Percentiles rank a stretch among this genome's conserved stretches.
Conservation (phyloP, 208 protist genomes). For the Wallacemonas sp. region DNA sequence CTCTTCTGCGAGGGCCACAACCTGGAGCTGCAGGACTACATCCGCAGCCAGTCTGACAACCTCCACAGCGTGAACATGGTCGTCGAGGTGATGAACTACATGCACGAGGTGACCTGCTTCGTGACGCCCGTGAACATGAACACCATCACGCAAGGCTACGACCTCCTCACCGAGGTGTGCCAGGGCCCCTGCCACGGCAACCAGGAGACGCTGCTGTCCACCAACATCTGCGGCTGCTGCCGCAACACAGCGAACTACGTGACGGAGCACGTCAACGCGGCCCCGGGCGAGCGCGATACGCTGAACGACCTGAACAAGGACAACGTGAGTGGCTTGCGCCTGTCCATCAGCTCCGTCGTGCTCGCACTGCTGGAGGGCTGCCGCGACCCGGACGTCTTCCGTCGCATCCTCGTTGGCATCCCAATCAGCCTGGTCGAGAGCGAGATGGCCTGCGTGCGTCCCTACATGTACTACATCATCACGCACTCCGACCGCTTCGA, state of each 20-base stretch:
- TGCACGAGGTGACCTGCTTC: conserved; percentile 51
- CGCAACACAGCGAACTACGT: conserved; percentile 36
- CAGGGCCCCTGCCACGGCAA: conserved; percentile 91
- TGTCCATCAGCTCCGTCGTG: conserved; percentile 52
- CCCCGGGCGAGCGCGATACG: conserved; percentile 17
- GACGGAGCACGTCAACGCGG: conserved; percentile 18
- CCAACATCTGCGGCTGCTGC: conserved; percentile 55
- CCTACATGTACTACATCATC: conserved; percentile 34
- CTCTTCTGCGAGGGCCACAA: conserved; percentile 94
- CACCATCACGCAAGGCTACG: conserved; percentile 62
- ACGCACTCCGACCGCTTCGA: conserved; percentile 41
- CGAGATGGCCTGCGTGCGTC: conserved; percentile 40
- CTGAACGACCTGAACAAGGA: conserved; percentile 36
- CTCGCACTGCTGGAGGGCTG: conserved; percentile 79
- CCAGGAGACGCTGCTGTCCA: conserved; percentile 71
- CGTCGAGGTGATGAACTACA: conserved; percentile 67
- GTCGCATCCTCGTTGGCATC: conserved; percentile 56
- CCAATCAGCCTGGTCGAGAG: conserved; percentile 48
- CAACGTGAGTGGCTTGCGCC: conserved; percentile 48
- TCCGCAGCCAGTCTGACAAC: conserved; percentile 83
- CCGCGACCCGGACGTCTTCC: conserved; percentile 41
- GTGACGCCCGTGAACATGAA: conserved; percentile 53
- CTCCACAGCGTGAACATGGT: conserved; percentile 85
- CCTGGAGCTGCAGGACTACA: conserved; percentile 85
- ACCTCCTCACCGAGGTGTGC: conserved; percentile 90